Evolutionary conservation across 1,284 basidiomycete genomes (phyloP), one percentile per base, ranked within the genome.

Genomic region (Ceratobasidium sp.): DNA sequence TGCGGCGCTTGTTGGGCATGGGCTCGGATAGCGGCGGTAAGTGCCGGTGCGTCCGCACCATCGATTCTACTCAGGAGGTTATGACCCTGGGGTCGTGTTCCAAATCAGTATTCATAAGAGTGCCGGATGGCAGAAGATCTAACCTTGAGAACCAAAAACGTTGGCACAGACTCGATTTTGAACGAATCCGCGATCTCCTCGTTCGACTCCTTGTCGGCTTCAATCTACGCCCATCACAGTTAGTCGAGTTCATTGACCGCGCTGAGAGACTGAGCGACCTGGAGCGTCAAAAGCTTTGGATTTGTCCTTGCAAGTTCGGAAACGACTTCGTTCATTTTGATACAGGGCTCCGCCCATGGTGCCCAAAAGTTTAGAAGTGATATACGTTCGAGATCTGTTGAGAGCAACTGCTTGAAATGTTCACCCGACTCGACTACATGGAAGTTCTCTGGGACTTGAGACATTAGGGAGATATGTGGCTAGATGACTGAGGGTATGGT

Each of bases 331-430:
- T 95, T 96, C 92, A 97, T 97, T 80, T 91, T 88, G 80, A 88
- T 88, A 86, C 96, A 98, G 51, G 95, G 95, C 79, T 91, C 93
- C 0, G 95, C 96, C 94, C 94, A 98, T 83, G 91, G 88, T 76
- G 96, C 94, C 92, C 95, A 96, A 84, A 98, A 98, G 85, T 94
- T 95, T 82, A 97, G 90, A 51, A 96, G 86, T 6, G 95, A 95
- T 31, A 97, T 88, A 42, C 93, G 87, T 31, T 88, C 85, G 58
- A 98, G 88, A 84, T 98, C 95, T 49, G 84, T 82, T 0, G 90
- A 91, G 64, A 98, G 89, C 8, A 94, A 83, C 17, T 85, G 82
- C 83, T 95, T 90, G 85, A 98, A 94, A 77, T 95, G 89, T 17
- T 88, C 84, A 0, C 93, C 84, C 5, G 92, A 92, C 33, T 85